Conservation (phyloP, 805 yeast species). For the Candida caryicola region DNA sequence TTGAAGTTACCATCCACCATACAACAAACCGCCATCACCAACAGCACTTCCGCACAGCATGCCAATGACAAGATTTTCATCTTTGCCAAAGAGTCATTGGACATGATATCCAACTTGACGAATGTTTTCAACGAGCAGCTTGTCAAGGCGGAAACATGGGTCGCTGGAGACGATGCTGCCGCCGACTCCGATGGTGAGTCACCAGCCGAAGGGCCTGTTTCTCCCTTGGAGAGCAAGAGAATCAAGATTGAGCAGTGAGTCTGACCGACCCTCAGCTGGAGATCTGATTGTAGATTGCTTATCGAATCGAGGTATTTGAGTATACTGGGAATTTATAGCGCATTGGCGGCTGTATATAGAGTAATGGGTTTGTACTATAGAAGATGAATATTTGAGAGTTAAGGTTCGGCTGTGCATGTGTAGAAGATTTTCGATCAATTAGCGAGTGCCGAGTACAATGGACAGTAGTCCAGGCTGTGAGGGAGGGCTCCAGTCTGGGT, state of each 20-base stretch:
- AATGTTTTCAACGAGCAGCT: constrained; percentile 82
- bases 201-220: not conserved
- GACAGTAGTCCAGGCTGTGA: no score
- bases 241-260: constrained; percentile 4
- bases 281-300: no score
- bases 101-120: constrained; percentile 80
- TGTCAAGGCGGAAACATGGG: constrained; percentile 85
- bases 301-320: no score
- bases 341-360: no score
- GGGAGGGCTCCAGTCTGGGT: no score
- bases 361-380: no score
- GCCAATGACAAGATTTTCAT: constrained; percentile 67
- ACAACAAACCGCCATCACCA: constrained; percentile 50
- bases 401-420: no score
- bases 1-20: constrained; percentile 65
- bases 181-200: not conserved
- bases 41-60: constrained; percentile 13
- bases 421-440: no score
- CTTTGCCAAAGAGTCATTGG: constrained; percentile 85
- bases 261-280: no score
- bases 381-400: no score
- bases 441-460: no score
- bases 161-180: constrained; percentile 36
- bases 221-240: constrained; percentile 6
- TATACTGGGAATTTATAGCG: no score